Conservation (phyloP, 1,139 yeast species). For the Hansenula lynferdii region DNA sequence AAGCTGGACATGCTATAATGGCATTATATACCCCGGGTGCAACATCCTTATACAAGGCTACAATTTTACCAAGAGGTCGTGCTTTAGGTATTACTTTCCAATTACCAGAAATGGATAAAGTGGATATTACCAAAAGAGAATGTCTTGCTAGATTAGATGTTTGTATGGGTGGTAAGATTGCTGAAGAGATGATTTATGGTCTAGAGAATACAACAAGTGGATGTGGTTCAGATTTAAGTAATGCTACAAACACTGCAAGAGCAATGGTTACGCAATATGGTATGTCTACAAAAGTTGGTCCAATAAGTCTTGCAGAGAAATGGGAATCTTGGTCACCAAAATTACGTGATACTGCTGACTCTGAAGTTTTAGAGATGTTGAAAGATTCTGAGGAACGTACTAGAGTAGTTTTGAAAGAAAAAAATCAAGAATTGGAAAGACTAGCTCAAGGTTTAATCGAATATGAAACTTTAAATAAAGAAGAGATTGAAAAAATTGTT, state of each 20-base stretch:
- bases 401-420: slow-evolving; percentile 56
- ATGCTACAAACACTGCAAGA: slow-evolving; percentile 89
- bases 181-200: slow-evolving; percentile 92
- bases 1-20: slow-evolving; percentile 99
- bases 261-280: slow-evolving; percentile 98
- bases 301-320: slow-evolving; percentile 78
- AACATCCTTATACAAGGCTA: slow-evolving; percentile 92
- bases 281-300: slow-evolving; percentile 93
- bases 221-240: slow-evolving; percentile 84
- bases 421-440: slow-evolving; percentile 69
- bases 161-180: slow-evolving; percentile 98
- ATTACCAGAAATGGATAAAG: slow-evolving; percentile 97
- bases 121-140: slow-evolving; percentile 85
- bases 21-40: slow-evolving; percentile 97
- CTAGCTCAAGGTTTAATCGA: slow-evolving; percentile 92
- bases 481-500: slow-evolving; percentile 84
- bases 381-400: slow-evolving; percentile 78
- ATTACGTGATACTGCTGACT: slow-evolving; percentile 85
- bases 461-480: slow-evolving; percentile 89
- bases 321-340: slow-evolving; percentile 96
- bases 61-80: slow-evolving; percentile 93
- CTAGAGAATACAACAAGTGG: slow-evolving; percentile 92
- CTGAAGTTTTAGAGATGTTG: slow-evolving; percentile 76
- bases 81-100: slow-evolving; percentile 97
- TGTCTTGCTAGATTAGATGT: slow-evolving; percentile 91